Evolutionary conservation across 768 basidiomycete species (phyloP), one percentile per base, ranked within the genome.

Genomic region (Clathrus columnatus): DNA sequence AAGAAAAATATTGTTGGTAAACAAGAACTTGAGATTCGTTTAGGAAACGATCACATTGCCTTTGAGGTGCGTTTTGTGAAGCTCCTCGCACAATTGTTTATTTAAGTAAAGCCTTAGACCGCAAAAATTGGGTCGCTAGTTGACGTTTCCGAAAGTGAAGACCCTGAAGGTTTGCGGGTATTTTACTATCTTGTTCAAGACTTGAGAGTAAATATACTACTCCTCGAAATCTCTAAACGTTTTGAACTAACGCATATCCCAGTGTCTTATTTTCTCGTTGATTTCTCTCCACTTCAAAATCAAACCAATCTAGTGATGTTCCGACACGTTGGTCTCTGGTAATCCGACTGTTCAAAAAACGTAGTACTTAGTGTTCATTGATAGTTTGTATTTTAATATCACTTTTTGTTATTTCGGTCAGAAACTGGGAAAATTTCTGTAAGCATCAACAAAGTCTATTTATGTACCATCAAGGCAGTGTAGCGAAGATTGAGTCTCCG

Each of bases 261-360:
- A 99, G 95, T 97, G 94, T 72, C 80, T 97, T 58, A 94, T 99
- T 62, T 96, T 98, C 70, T 97, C 96, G 7, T 80, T 99, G 59
- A 98, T 99, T 68, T 91, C 92, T 2, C 81, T 99, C 32, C 95
- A 99, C 77, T 98, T 99, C 86, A 98, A 98, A 75, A 98, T 99
- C 79, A 98, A 99, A 78, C 96, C 96, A 16, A 97, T 92, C 63
- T 92, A 82, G 72, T 16, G 10, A 36, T 11, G 36, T 4, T 11
- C n/a, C 36, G 10, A 36, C n/a, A n/a, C n/a, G 36, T 11, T 36
- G 30, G n/a, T 11, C 36, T 8, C 10, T 36, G 10, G 11, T 36
- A 14, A n/a, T n/a, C n/a, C n/a, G 36, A 36, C 10, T 36, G 4
- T 36, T 5, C 11, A 36, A 36, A 36, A n/a, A n/a, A n/a, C n/a